These are phyloP conservation scores for Geotrichum reessii DNA, from an alignment of 1,139 yeast genomes.

Conservation along the genomic window DNA sequence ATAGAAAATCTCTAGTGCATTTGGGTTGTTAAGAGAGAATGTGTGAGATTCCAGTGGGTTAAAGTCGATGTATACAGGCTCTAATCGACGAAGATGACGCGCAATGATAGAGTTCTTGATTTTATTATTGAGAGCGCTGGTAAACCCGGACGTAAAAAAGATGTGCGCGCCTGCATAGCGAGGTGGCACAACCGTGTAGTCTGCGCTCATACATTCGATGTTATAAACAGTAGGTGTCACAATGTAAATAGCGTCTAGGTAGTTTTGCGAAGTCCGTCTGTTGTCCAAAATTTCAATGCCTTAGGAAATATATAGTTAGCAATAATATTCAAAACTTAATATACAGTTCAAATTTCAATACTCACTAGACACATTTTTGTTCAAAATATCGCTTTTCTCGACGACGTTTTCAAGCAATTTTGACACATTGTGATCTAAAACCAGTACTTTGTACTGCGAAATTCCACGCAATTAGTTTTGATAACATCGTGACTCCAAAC, in stretches of 20 bases:
- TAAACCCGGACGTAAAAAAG: constrained; percentile 50
- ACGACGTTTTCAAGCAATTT: constrained; percentile 36
- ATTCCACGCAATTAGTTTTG: constrained; percentile 2
- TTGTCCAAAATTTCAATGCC: constrained; percentile 53
- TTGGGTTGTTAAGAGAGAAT: constrained; percentile 40
- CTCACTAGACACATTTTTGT: constrained; percentile 36
- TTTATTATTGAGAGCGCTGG: constrained; percentile 23
- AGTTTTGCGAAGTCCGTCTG: constrained; percentile 44
- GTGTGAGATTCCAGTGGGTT: constrained; percentile 47
- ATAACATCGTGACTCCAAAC: not conserved
- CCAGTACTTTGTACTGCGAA: constrained; percentile 38
- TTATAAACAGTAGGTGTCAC: constrained; percentile 51
- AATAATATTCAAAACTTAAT: not conserved
- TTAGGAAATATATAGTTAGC: not conserved
- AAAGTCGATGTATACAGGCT: constrained; percentile 37
- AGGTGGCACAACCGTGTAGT: constrained; percentile 48
- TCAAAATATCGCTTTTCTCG: constrained; percentile 38
- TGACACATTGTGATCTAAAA: constrained; percentile 38
- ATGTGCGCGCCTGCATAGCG: constrained; percentile 56
- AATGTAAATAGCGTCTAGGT: constrained; percentile 56
- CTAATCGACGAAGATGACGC: constrained; percentile 25
- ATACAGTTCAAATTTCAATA: not conserved
- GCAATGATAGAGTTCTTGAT: constrained; percentile 28
- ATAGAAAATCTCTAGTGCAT: constrained; percentile 69
- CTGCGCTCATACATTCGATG: constrained; percentile 55